These are phyloP conservation scores for Spinellus fusiger DNA, from an alignment of 192 early-diverging fungal species.

Conservation along the genomic window DNA sequence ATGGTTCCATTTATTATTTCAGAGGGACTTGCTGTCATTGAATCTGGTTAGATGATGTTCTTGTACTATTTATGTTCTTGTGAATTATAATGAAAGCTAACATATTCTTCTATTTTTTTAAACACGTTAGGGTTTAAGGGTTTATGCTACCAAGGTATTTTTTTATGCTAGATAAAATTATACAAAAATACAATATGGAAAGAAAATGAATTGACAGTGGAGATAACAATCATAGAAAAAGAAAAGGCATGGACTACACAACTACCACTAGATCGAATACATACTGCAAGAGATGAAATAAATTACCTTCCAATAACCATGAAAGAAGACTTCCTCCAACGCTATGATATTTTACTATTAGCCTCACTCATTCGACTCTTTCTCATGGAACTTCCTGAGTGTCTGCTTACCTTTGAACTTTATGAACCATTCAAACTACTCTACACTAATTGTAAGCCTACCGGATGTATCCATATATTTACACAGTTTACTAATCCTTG, in stretches of 20 bases:
- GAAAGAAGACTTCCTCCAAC: conserved; percentile 47
- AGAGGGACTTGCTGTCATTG: conserved; percentile 56
- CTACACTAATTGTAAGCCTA: conserved; percentile 51
- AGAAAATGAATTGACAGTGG: too few species aligned
- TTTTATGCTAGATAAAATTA: too few species aligned
- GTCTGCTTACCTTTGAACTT: conserved; percentile 62
- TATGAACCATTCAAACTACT: conserved; percentile 65
- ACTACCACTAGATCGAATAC: conserved; percentile 49
- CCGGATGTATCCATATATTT: not conserved
- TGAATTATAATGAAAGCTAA: not conserved
- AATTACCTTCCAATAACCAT: conserved; percentile 50
- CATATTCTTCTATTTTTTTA: not conserved
- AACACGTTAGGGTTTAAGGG: too few species aligned
- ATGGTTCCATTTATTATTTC: conserved; percentile 56
- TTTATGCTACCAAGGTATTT: too few species aligned
- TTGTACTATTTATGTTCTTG: not conserved
- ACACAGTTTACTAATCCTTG: not conserved
- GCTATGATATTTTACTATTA: conserved; percentile 53
- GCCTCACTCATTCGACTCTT: conserved; percentile 61
- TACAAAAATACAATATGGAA: too few species aligned
- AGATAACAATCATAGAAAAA: conserved; percentile 36
- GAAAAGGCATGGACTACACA: conserved; percentile 54
- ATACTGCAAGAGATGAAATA: conserved; percentile 56
- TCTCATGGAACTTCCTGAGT: conserved; percentile 66
- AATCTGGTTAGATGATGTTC: conserved; percentile 32